Conservation (phyloP, 371 early-diverging fungal genomes). For the Rhizopus delemar region DNA sequence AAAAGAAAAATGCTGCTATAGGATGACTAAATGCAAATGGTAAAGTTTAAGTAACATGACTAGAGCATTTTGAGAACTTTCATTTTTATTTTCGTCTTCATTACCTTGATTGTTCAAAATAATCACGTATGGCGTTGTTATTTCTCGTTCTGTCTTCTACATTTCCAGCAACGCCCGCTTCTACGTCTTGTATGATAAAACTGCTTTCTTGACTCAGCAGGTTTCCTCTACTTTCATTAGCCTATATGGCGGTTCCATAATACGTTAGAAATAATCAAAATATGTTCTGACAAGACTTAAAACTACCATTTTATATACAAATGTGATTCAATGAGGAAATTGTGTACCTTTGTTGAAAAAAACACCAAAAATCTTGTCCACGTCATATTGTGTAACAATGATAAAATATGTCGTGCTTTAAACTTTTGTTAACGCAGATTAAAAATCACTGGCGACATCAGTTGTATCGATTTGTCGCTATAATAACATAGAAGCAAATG, state of each 20-base stretch:
- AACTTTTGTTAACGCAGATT: too few relatives aligned
- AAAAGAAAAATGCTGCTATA: conserved; percentile 85
- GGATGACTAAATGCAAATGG: conserved; percentile 74
- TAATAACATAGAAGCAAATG: too few relatives aligned
- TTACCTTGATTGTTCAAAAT: conserved; percentile 52
- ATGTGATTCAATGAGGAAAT: background rate
- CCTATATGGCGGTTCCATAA: background rate
- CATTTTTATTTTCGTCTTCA: background rate
- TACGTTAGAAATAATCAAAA: background rate
- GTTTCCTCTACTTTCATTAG: conserved; percentile 8
- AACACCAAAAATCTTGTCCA: too few relatives aligned
- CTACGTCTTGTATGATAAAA: conserved; percentile 30
- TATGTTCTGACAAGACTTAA: too few relatives aligned
- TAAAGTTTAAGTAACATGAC: background rate
- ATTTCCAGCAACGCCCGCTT: conserved; percentile 11
- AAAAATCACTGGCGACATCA: too few relatives aligned
- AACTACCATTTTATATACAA: background rate
- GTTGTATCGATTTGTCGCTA: too few relatives aligned
- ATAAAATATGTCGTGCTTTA: too few relatives aligned
- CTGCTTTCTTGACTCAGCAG: conserved; percentile 11
- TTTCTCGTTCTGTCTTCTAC: conserved; percentile 11
- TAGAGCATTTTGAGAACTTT: background rate
- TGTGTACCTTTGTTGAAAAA: too few relatives aligned
- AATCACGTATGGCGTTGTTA: conserved; percentile 38
- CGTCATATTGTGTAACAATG: too few relatives aligned